A percentile compares a stretch with the other conserved stretches of the same genome.
These are phyloP conservation scores for Polygonum maritimum DNA, from an alignment of 148 eudicot species.

Conservation along the genomic window DNA sequence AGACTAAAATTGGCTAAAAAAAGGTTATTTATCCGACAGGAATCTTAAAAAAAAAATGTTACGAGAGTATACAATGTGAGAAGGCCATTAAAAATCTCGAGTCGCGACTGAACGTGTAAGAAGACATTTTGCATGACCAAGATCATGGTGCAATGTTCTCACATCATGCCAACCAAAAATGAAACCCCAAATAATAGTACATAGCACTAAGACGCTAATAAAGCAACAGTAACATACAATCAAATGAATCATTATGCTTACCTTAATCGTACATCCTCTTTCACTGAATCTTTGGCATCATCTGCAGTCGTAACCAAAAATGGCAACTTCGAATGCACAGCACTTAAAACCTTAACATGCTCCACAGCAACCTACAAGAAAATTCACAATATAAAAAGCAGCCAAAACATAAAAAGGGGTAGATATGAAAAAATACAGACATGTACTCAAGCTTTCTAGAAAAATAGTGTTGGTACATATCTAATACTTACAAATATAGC, in stretches of 20 bases:
- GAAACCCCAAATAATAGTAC: background rate
- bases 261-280: constrained; percentile 93
- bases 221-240: background rate
- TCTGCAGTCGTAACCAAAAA: constrained; percentile 81
- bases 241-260: constrained; percentile 10
- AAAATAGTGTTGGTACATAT: background rate
- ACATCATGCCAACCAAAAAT: background rate
- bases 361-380: constrained; percentile 70
- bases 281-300: constrained; percentile 63
- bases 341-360: constrained; percentile 72
- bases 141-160: background rate
- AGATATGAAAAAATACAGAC: background rate
- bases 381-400: constrained; percentile 1
- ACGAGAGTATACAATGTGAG: background rate
- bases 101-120: background rate
- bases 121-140: background rate
- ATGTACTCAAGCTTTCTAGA: background rate
- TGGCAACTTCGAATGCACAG: constrained; percentile 69
- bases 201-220: background rate
- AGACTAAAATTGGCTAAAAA: background rate
- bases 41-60: background rate
- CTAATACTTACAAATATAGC: background rate
- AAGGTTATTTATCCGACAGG: background rate
- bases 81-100: background rate
- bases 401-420: background rate